Conservation (phyloP, 176 grass and related monocot species). For the bread wheat (Triticum aestivum) region DNA sequence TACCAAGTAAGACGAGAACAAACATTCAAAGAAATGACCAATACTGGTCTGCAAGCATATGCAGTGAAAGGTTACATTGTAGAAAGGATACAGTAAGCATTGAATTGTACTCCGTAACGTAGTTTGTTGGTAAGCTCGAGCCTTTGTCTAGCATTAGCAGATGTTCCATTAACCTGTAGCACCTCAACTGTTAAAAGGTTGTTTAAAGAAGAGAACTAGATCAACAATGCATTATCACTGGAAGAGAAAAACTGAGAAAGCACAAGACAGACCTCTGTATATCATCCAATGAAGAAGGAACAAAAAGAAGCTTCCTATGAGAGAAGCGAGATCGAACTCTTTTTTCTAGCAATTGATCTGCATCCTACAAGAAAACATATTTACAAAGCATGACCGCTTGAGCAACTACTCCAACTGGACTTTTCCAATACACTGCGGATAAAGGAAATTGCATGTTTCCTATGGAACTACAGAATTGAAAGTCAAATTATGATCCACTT, state of each 20-base stretch:
- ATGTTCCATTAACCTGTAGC: slow-evolving; percentile 75
- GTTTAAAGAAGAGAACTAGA: slow-evolving; percentile 18
- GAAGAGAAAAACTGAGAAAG: neutral
- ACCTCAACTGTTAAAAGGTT: slow-evolving; percentile 17
- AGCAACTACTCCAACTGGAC: neutral
- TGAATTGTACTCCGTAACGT: slow-evolving; percentile 65
- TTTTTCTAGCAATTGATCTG: slow-evolving; percentile 94
- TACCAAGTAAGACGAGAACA: slow-evolving; percentile 9
- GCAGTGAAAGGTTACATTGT: neutral
- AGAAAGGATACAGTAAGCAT: slow-evolving; percentile 72
- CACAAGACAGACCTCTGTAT: slow-evolving; percentile 45
- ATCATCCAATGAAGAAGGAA: slow-evolving; percentile 68
- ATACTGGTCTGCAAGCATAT: slow-evolving; percentile 2
- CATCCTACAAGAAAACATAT: slow-evolving; percentile 51
- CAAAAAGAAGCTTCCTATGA: slow-evolving; percentile 82
- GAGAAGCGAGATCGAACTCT: slow-evolving; percentile 92
- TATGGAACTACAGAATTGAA: neutral
- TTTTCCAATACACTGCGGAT: neutral
- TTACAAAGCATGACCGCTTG: neutral
- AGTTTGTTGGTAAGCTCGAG: slow-evolving; percentile 49
- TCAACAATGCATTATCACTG: slow-evolving; percentile 5
- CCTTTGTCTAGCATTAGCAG: slow-evolving; percentile 58
- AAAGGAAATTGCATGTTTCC: slow-evolving; percentile 15
- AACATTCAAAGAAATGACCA: slow-evolving; percentile 5
- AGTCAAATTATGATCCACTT: neutral